Evolutionary conservation across 2,329 filamentous ascomycete genomes (phyloP).

Genomic region (Scedosporium minutisporum): DNA sequence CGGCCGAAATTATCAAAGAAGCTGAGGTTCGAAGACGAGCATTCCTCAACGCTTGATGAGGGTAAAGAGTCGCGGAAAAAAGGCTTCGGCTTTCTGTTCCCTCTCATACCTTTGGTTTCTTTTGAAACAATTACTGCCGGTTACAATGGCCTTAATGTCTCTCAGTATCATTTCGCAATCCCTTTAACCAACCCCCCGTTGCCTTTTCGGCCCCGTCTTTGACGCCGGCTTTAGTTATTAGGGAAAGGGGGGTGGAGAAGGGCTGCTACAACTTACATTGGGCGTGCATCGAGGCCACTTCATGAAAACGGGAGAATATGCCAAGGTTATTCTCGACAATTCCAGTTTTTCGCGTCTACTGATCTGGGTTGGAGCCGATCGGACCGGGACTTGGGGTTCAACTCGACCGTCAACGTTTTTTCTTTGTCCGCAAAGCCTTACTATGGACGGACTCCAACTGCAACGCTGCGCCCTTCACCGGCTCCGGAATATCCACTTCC

Average conservation of each 20-base stretch:
- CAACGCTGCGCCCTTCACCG: background rate
- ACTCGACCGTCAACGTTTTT: slow-evolving; percentile 16
- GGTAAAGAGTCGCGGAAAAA: slow-evolving; percentile 10
- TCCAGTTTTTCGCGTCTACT: background rate
- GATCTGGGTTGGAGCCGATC: background rate
- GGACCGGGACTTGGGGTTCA: background rate
- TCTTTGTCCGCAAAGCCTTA: background rate
- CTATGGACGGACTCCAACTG: background rate
- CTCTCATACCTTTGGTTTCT: background rate
- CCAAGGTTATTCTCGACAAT: background rate
- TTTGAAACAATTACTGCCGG: background rate
- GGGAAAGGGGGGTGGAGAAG: background rate
- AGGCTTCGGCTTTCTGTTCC: background rate
- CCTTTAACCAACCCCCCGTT: background rate
- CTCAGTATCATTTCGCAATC: background rate
- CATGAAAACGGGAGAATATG: background rate
- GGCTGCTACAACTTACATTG: background rate
- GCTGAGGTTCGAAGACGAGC: slow-evolving; percentile 63
- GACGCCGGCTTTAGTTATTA: background rate
- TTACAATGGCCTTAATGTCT: background rate
- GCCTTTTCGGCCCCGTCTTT: background rate
- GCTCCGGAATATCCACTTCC: background rate
- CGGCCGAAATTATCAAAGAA: slow-evolving; percentile 73
- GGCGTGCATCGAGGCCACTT: background rate
- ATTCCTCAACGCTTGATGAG: slow-evolving; percentile 35